Evolutionary conservation across 352 stramenopile species (phyloP), one percentile per base, ranked within the genome.

Genomic region (Phytophthora fragariae): DNA sequence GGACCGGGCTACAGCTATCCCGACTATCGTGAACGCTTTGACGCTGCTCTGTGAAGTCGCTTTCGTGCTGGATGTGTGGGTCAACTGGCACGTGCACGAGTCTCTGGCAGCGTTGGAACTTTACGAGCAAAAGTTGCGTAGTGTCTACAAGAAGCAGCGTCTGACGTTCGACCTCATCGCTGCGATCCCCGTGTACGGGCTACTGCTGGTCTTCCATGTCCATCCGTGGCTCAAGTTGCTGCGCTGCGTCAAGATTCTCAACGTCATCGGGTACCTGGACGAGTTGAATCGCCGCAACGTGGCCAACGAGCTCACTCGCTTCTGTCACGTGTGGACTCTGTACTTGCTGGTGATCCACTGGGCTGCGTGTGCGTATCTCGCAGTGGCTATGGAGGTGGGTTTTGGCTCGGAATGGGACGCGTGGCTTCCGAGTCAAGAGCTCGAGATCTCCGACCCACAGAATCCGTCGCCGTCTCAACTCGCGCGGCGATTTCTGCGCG

Each of bases 321-420:
- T 91, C 54, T 73, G 69, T 33, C 74, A 76, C 14, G 77, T 92
- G 2, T 85, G 74, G 65, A 41, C 83, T 35, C 56, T 93, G 4
- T 93, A 93, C 27, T 27, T 82, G 12, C 29, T 91, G 4, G 72
- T 72, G 12, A 89, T 92, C 35, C 90, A 90, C 46, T 93, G 84
- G 83, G 64, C 59, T 7, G 81, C 79, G 2, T 93, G 86, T 29
- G 65, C 76, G 0, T 93, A 88, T 53, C 58, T 92, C 6, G 68
- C 73, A 2, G 70, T 91, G 5, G 70, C 80, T 1, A 79, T 64
- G 10, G 46, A 79, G 15, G 75, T 75, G 1, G 82, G 84, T 0
- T 89, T 87, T 31, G 74, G 74, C 0, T 71, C 76, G 0, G 74
- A 83, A 9, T 92, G 84, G 83, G 74, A 85, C 12, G 73, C 50